Evolutionary conservation across 2,329 filamentous ascomycete genomes (phyloP).

Genomic region (Stachybotrys chlorohalonatus): DNA sequence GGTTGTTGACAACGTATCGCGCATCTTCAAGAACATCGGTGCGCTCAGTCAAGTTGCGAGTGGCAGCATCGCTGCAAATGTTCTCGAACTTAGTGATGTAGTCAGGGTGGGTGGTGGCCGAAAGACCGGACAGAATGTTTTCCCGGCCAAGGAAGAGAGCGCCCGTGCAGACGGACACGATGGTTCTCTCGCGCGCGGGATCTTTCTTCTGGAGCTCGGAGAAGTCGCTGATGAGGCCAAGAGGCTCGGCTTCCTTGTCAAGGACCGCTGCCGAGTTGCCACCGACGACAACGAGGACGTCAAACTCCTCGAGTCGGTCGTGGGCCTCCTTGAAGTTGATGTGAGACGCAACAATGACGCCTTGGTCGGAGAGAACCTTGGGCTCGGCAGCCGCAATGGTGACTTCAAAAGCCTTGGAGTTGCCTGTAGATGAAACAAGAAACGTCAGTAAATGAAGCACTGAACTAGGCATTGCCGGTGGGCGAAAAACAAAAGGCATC

Average conservation of each 20-base stretch:
- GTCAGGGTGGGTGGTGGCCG: constrained; percentile 76
- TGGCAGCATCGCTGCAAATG: constrained; percentile 65
- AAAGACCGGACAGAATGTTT: constrained; percentile 69
- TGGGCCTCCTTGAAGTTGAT: constrained; percentile 72
- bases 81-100: constrained; percentile 74
- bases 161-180: constrained; percentile 73
- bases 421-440: constrained; percentile 21
- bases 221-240: constrained; percentile 66
- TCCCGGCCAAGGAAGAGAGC: constrained; percentile 67
- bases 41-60: constrained; percentile 62
- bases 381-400: constrained; percentile 45
- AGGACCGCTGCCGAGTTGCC: constrained; percentile 57
- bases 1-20: constrained; percentile 85
- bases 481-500: constrained; percentile 6
- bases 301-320: constrained; percentile 64
- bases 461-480: not conserved
- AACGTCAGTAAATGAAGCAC: not conserved
- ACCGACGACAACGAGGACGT: constrained; percentile 70
- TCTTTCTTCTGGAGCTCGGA: constrained; percentile 73
- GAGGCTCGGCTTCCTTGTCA: constrained; percentile 58
- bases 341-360: constrained; percentile 63
- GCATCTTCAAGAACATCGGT: constrained; percentile 75
- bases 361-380: constrained; percentile 50
- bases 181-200: constrained; percentile 68
- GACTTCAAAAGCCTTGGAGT: constrained; percentile 47